Conservation (phyloP, 495 filamentous ascomycete genomes). For the Podospora pseudocomata region DNA sequence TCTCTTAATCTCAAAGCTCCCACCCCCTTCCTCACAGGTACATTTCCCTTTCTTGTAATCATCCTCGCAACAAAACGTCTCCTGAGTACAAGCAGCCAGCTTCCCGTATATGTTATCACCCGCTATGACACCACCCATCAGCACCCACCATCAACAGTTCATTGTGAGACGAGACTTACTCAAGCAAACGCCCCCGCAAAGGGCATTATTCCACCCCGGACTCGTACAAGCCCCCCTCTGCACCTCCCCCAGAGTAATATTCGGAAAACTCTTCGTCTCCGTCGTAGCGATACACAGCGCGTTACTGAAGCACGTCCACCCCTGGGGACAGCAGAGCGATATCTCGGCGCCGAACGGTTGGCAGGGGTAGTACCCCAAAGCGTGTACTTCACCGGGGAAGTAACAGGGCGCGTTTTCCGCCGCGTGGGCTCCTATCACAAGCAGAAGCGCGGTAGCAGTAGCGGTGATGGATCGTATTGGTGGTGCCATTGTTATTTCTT, state of each 20-base stretch:
- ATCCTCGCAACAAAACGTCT: conserved; percentile 30
- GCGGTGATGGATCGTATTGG: not conserved
- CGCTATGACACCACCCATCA: conserved; percentile 5
- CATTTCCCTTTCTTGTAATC: conserved; percentile 29
- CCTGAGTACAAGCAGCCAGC: conserved; percentile 29
- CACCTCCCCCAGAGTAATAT: conserved; percentile 25
- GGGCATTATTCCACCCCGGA: conserved; percentile 29
- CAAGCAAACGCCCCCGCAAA: conserved; percentile 35
- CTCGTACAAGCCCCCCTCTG: conserved; percentile 31
- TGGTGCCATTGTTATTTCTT: not conserved
- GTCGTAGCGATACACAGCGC: conserved; percentile 35
- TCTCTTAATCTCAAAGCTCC: conserved; percentile 21
- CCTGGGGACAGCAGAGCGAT: conserved; percentile 30
- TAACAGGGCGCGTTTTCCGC: conserved; percentile 29
- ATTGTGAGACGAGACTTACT: conserved; percentile 15
- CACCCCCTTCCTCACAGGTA: conserved; percentile 23
- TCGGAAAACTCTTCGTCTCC: conserved; percentile 18
- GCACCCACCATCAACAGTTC: not conserved
- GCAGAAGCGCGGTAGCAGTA: not conserved
- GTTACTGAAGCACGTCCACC: conserved; percentile 38
- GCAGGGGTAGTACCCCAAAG: conserved; percentile 29
- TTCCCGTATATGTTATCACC: conserved; percentile 20
- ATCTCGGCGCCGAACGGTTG: conserved; percentile 19
- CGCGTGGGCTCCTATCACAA: not conserved
- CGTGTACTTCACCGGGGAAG: conserved; percentile 25